Conservation (phyloP, 108 stramenopile species). For the Mayamaea pseudoterrestris region DNA sequence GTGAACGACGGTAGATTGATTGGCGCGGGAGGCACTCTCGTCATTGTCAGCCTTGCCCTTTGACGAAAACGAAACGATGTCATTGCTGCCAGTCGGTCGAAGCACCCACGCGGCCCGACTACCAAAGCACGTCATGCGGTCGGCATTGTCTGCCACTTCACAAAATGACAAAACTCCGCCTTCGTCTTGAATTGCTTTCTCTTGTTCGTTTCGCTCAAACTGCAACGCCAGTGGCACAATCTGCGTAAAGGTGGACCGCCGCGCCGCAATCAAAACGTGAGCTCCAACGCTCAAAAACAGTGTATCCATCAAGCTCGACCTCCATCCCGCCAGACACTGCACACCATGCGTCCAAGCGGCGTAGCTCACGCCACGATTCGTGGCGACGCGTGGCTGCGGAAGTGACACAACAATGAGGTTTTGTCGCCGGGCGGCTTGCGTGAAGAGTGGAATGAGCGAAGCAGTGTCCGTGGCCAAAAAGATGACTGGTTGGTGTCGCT, state of each 20-base stretch:
- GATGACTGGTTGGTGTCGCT: slow-evolving; percentile 13
- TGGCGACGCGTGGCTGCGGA: slow-evolving; percentile 9
- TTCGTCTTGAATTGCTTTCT: background rate
- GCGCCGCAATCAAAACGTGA: slow-evolving; percentile 34
- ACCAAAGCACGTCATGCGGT: slow-evolving; percentile 3
- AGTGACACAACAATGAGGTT: slow-evolving; percentile 7
- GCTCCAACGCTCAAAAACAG: slow-evolving; percentile 22
- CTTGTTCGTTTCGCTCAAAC: background rate
- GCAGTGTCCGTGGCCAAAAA: slow-evolving; percentile 45
- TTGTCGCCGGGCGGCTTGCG: background rate
- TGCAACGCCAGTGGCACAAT: slow-evolving; percentile 28
- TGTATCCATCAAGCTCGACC: slow-evolving; percentile 22
- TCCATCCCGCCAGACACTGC: slow-evolving; percentile 15
- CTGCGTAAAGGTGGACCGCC: slow-evolving; percentile 40
- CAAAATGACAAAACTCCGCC: background rate
- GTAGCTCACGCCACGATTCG: slow-evolving; percentile 20
- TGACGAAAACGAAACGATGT: background rate
- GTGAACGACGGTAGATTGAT: slow-evolving; percentile 1
- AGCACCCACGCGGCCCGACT: background rate
- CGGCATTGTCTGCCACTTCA: slow-evolving; percentile 3
- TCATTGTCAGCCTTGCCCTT: background rate
- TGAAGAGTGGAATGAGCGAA: slow-evolving; percentile 13
- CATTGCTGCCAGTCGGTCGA: background rate
- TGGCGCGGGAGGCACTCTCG: background rate
- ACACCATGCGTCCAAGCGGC: background rate